Conservation (phyloP, 805 yeast genomes). For the Wickerhamomyces kurtzmanii region DNA sequence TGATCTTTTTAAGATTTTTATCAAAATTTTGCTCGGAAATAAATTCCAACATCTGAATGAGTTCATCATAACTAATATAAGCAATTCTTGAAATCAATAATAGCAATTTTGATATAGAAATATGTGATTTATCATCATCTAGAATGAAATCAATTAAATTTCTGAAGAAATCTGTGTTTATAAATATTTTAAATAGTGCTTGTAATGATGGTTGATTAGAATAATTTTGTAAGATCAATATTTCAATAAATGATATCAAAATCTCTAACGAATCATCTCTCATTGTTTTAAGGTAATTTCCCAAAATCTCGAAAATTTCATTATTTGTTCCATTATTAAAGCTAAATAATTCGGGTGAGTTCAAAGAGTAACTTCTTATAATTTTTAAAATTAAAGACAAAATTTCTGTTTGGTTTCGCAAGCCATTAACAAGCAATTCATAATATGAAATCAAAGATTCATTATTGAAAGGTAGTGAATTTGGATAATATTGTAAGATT, state of each 20-base stretch:
- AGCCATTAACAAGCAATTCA: slow-evolving; percentile 39
- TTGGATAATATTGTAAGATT: slow-evolving; percentile 52
- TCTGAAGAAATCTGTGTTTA: slow-evolving; percentile 18
- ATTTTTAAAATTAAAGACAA: slow-evolving; percentile 54
- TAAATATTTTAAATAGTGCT: slow-evolving; percentile 10
- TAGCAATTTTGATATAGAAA: slow-evolving; percentile 22
- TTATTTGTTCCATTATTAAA: slow-evolving; percentile 27
- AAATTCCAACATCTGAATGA: slow-evolving; percentile 17
- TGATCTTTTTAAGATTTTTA: slow-evolving; percentile 17
- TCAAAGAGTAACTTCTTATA: slow-evolving; percentile 49
- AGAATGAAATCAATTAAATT: slow-evolving; percentile 17
- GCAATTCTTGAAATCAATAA: slow-evolving; percentile 25
- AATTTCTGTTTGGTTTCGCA: slow-evolving; percentile 66
- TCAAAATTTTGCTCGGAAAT: slow-evolving; percentile 17
- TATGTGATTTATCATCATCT: slow-evolving; percentile 20
- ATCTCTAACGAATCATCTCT: slow-evolving; percentile 62
- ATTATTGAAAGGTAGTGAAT: slow-evolving; percentile 5
- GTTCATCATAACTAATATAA: slow-evolving; percentile 19
- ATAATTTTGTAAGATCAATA: slow-evolving; percentile 22
- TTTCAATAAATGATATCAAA: slow-evolving; percentile 44
- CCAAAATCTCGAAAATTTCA: slow-evolving; percentile 36
- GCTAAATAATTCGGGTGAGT: slow-evolving; percentile 27
- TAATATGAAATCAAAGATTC: slow-evolving; percentile 9
- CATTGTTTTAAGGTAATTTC: slow-evolving; percentile 46
- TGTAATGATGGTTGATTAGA: slow-evolving; percentile 10